A percentile compares a stretch with the other conserved stretches of the same genome.
Conservation (phyloP, 2,329 filamentous ascomycete genomes). For the Dactylella cylindrospora region DNA sequence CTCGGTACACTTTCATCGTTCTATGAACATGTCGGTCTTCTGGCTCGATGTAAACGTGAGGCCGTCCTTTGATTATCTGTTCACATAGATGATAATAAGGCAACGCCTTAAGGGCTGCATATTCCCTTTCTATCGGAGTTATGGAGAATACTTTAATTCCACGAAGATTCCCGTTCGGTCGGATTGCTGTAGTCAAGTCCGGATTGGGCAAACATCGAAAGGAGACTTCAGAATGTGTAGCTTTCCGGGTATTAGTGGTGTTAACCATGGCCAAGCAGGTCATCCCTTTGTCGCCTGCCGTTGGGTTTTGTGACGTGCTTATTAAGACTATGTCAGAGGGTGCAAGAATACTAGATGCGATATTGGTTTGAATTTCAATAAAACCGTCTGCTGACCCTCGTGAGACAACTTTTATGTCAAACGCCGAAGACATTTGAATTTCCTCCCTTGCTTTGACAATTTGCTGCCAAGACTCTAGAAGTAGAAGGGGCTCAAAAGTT, state of each 20-base stretch:
- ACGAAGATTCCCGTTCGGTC: slow-evolving; percentile 29
- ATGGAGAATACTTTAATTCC: slow-evolving; percentile 56
- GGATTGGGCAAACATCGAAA: slow-evolving; percentile 69
- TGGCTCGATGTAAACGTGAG: slow-evolving; percentile 83
- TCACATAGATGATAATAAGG: slow-evolving; percentile 96
- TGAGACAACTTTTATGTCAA: slow-evolving; percentile 83
- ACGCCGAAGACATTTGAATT: slow-evolving; percentile 68
- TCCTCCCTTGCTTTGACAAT: slow-evolving; percentile 91
- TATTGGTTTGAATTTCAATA: slow-evolving; percentile 82
- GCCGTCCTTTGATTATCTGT: slow-evolving; percentile 84
- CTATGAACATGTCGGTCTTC: slow-evolving; percentile 69
- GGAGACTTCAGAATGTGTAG: slow-evolving; percentile 76
- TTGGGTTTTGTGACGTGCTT: slow-evolving; percentile 71
- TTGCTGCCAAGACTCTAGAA: slow-evolving; percentile 92
- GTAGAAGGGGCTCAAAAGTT: slow-evolving; percentile 85
- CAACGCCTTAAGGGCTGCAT: slow-evolving; percentile 82
- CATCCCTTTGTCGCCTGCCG: slow-evolving; percentile 65
- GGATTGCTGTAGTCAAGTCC: slow-evolving; percentile 49
- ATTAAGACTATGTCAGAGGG: slow-evolving; percentile 83
- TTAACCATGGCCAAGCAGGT: slow-evolving; percentile 86
- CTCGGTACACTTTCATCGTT: slow-evolving; percentile 72
- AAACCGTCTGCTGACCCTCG: slow-evolving; percentile 90
- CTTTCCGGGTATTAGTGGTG: slow-evolving; percentile 72
- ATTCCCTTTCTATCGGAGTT: slow-evolving; percentile 92
- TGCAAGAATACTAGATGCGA: slow-evolving; percentile 70